These are phyloP conservation scores for Phytophthora brassicae DNA, from an alignment of 352 stramenopile species.

Conservation along the genomic window DNA sequence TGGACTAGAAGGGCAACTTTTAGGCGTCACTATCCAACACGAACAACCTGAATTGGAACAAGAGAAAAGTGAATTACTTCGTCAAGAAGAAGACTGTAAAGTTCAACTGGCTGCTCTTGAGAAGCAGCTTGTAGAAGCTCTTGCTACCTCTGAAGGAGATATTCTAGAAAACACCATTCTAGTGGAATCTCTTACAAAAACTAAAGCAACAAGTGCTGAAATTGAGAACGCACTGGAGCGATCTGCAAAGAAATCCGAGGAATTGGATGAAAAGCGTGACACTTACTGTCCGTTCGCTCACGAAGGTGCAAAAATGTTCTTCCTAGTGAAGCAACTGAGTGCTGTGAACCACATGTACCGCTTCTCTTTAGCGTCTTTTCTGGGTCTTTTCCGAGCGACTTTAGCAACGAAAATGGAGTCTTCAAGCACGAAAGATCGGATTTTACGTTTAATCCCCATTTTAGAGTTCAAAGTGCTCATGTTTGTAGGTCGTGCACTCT, in stretches of 20 bases:
- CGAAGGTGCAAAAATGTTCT: slow-evolving; percentile 92
- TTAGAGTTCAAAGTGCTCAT: slow-evolving; percentile 91
- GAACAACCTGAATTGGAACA: slow-evolving; percentile 94
- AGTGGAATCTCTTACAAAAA: slow-evolving; percentile 93
- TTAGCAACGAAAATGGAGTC: slow-evolving; percentile 84
- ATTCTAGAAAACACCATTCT: slow-evolving; percentile 94
- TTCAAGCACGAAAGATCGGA: slow-evolving; percentile 72
- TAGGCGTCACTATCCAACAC: slow-evolving; percentile 93
- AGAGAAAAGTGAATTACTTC: slow-evolving; percentile 91
- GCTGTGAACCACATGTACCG: slow-evolving; percentile 96
- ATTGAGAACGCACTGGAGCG: slow-evolving; percentile 89
- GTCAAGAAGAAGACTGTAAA: slow-evolving; percentile 95
- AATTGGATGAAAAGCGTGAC: slow-evolving; percentile 93
- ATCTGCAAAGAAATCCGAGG: slow-evolving; percentile 88
- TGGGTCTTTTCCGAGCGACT: slow-evolving; percentile 85
- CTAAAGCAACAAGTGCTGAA: slow-evolving; percentile 91
- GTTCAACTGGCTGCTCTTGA: slow-evolving; percentile 92
- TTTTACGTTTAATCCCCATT: slow-evolving; percentile 82
- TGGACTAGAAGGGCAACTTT: slow-evolving; percentile 92
- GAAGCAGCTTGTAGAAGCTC: slow-evolving; percentile 91
- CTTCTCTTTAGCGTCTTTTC: slow-evolving; percentile 91
- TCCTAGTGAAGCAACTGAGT: slow-evolving; percentile 91
- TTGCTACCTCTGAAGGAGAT: slow-evolving; percentile 94
- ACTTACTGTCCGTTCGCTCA: slow-evolving; percentile 89
- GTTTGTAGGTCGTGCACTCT: slow-evolving; percentile 90